Percentiles rank a stretch among this genome's conserved stretches.
Evolutionary conservation across 2,329 filamentous ascomycete genomes (phyloP).

Genomic region (Plenodomus tracheiphilus): DNA sequence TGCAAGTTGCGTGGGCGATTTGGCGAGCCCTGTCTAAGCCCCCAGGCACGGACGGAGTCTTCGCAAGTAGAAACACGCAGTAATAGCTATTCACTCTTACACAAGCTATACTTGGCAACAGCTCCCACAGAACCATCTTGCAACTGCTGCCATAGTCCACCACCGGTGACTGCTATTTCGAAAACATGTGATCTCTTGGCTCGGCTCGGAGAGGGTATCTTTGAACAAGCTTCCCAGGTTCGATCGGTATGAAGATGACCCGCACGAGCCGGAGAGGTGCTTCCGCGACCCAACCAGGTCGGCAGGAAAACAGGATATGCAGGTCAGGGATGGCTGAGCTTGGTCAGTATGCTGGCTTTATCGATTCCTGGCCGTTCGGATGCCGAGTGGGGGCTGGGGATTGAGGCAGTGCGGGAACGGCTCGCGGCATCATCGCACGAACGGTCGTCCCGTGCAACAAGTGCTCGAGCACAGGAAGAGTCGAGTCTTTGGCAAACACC

Average conservation of each 20-base stretch:
- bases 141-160: background rate
- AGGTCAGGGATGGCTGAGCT: background rate
- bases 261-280: slow-evolving; percentile 47
- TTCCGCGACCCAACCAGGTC: slow-evolving; percentile 47
- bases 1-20: slow-evolving; percentile 17
- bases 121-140: background rate
- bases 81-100: background rate
- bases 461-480: slow-evolving; percentile 3
- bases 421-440: slow-evolving; percentile 9
- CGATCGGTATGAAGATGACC: slow-evolving; percentile 28
- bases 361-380: slow-evolving; percentile 19
- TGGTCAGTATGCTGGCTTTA: slow-evolving; percentile 15
- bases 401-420: slow-evolving; percentile 17
- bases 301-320: background rate
- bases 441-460: slow-evolving; percentile 12
- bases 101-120: background rate
- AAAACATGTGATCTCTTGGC: background rate
- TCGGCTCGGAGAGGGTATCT: background rate
- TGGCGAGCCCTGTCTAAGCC: slow-evolving; percentile 20
- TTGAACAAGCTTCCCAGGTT: too few relatives aligned
- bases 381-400: slow-evolving; percentile 24
- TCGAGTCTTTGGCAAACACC: background rate
- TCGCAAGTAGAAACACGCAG: background rate
- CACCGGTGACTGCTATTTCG: background rate
- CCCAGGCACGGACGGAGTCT: background rate